A percentile compares a stretch with the other conserved stretches of the same genome.
phyloP scores from a whole-genome alignment of 208 protist species.

The Trypanosoma vivax region DNA sequence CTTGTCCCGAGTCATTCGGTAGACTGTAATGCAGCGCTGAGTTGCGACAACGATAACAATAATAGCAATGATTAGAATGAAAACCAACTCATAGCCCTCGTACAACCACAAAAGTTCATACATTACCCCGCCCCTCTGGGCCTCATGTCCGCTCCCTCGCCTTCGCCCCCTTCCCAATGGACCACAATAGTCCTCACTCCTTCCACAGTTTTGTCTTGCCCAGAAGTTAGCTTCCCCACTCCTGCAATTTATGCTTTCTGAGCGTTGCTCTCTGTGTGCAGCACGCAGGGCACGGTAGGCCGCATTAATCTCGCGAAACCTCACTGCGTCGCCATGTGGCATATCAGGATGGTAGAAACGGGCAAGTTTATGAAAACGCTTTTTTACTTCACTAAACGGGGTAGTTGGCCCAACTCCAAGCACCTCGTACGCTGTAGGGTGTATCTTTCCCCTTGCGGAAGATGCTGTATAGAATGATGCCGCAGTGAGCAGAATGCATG shows the following conservation, averaged over 20 bases:
- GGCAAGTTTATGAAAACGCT: conserved; percentile 58
- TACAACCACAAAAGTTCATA: conserved; percentile 17
- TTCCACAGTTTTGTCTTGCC: conserved; percentile 16
- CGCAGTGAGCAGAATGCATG: conserved; percentile 10
- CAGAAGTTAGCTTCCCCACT: conserved; percentile 25
- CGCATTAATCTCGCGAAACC: conserved; percentile 70
- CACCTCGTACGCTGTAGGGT: conserved; percentile 28
- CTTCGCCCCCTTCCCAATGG: conserved; percentile 25
- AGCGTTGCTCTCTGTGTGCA: conserved; percentile 23
- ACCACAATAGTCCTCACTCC: conserved; percentile 10
- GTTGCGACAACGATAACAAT: conserved; percentile 12
- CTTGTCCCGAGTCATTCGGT: conserved; percentile 40
- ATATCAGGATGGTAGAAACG: conserved; percentile 68
- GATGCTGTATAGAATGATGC: conserved; percentile 6
- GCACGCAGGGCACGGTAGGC: conserved; percentile 56
- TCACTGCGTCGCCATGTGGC: conserved; percentile 45
- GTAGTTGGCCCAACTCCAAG: conserved; percentile 39
- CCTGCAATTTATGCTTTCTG: neutral
- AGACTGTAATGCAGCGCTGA: conserved; percentile 23
- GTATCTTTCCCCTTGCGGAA: neutral
- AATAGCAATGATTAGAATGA: conserved; percentile 10
- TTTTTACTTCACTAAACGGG: conserved; percentile 47
- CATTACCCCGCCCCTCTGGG: neutral
- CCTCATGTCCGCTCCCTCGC: neutral
- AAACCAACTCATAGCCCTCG: conserved; percentile 17